Evolutionary conservation across 163 green algal species (phyloP), one percentile per base, ranked within the genome.

Genomic region (Prototheca cutis): DNA sequence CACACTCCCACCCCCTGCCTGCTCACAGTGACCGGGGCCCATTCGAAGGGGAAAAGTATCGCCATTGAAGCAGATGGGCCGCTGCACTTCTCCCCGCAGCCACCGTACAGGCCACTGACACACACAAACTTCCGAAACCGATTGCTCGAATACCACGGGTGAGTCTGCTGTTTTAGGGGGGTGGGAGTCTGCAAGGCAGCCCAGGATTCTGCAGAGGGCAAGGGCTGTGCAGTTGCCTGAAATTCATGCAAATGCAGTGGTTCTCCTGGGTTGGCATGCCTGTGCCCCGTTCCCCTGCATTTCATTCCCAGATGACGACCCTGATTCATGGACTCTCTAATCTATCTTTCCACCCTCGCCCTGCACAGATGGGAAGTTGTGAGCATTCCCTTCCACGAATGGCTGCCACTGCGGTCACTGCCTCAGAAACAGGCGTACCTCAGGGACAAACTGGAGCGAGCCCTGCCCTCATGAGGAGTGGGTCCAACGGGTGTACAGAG

Each of bases 21-120:
- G n/a, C 15, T n/a, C 40, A 45, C 62, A 69, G 62, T 69, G 29
- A n/a, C 39, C 4, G 48, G 32, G 4, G 13, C 34, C 25, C 25
- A 53, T 28, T 25, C 42, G 10, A 24, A 15, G 31, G 31, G 8
- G 2, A 55, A 48, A 42, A 39, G n/a, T n/a, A n/a, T 71, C 24
- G 64, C 57, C 1, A 42, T 71, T 28, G 64, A 71, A 51, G 64
- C 63, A 33, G 64, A 71, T 19, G 64, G 64, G 1, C 64, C 64
- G 0, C 51, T 58, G 28, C 64, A 71, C 57, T 71, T 71, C 31
- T 23, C 54, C 21, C 48, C 34, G 32, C 51, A 42, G 23, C 32
- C 56, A 40, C 63, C 63, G 15, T 55, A 61, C 39, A 4, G 33
- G 32, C 55, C 48, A n/a, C 63, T 70, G n/a, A 45, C 63, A 4